A percentile compares a stretch with the other conserved stretches of the same genome.
phyloP scores from a whole-genome alignment of 306 rosid genomes.

The Potentilla sterilis region DNA sequence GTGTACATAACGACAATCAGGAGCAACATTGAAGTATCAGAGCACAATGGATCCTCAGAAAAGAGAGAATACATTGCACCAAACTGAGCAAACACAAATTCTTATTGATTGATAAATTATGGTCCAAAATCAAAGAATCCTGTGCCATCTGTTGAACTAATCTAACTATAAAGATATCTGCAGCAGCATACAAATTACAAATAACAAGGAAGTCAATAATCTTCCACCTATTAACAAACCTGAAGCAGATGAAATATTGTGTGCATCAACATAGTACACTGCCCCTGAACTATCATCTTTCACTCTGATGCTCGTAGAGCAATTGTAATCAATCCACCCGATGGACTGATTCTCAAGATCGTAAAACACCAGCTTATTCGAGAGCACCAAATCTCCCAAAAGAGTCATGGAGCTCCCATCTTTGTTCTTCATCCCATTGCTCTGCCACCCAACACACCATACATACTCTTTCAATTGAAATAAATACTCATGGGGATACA shows the following conservation, averaged over 20 bases:
- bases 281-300: constrained; percentile 52
- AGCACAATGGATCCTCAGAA: neutral
- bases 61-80: neutral
- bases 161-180: constrained; percentile 15
- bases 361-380: constrained; percentile 20
- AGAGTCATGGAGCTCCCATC: constrained; percentile 1
- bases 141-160: constrained; percentile 6
- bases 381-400: constrained; percentile 16
- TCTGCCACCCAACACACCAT: constrained; percentile 23
- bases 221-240: neutral
- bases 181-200: constrained; percentile 3
- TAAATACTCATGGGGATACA: constrained; percentile 17
- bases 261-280: constrained; percentile 49
- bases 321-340: constrained; percentile 18
- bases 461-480: constrained; percentile 17
- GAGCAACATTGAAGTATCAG: neutral
- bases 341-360: constrained; percentile 14
- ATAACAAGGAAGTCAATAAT: constrained; percentile 2
- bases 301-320: constrained; percentile 60
- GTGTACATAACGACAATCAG: neutral
- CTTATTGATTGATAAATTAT: constrained; percentile 17
- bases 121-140: constrained; percentile 11
- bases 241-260: constrained; percentile 37
- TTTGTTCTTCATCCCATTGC: constrained; percentile 10
- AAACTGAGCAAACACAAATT: neutral